Evolutionary conservation across 805 yeast genomes (phyloP).

Genomic region (Hanseniaspora guilliermondii): DNA sequence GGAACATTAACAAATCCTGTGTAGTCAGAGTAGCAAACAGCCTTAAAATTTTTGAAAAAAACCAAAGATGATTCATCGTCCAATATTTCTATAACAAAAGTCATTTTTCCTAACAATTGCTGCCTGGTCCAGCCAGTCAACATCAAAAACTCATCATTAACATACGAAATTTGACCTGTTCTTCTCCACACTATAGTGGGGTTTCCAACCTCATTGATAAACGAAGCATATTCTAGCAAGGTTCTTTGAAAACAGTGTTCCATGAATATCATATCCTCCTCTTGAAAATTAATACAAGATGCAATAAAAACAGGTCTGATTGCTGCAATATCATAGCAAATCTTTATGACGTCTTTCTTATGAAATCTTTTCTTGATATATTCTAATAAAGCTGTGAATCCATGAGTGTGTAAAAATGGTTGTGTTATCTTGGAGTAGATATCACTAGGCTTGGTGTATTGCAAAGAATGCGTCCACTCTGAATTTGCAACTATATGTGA

Average conservation of each 20-base stretch:
- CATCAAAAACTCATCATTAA: constrained; percentile 84
- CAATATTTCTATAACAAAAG: constrained; percentile 67
- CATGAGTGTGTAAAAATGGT: constrained; percentile 84
- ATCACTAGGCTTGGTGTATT: constrained; percentile 56
- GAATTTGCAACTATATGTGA: constrained; percentile 16
- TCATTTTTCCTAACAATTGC: constrained; percentile 50
- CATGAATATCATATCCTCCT: constrained; percentile 85
- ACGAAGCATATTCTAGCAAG: constrained; percentile 72
- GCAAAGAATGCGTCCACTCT: constrained; percentile 26
- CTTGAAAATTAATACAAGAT: constrained; percentile 74
- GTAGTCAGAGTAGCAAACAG: constrained; percentile 82
- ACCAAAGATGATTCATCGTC: constrained; percentile 80
- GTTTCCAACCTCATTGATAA: constrained; percentile 74
- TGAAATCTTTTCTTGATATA: constrained; percentile 64
- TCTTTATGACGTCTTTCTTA: constrained; percentile 54
- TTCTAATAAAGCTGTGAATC: constrained; percentile 68
- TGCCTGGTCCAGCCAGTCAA: constrained; percentile 81
- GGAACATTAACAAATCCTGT: constrained; percentile 82
- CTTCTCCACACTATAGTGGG: constrained; percentile 94
- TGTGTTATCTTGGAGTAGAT: constrained; percentile 60
- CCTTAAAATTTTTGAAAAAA: constrained; percentile 73
- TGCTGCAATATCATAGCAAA: constrained; percentile 81
- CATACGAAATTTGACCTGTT: constrained; percentile 89
- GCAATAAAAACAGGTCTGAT: constrained; percentile 90
- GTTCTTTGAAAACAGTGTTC: constrained; percentile 95